Evolutionary conservation across 1,139 yeast species (phyloP).

Genomic region (Kodamaea arcana): DNA sequence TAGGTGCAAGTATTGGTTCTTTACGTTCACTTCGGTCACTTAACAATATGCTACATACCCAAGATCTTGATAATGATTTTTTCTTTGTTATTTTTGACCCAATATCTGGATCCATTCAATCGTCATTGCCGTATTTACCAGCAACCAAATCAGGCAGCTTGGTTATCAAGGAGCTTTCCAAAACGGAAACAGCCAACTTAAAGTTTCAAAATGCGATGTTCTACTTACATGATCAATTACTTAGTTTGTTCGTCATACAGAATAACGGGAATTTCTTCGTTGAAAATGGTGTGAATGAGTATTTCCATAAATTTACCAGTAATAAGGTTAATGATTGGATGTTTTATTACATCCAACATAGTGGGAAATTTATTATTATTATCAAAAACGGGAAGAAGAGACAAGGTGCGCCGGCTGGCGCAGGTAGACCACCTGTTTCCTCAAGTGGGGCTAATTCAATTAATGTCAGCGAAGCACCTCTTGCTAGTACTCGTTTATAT

Average conservation of each 20-base stretch:
- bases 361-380: slow-evolving; percentile 30
- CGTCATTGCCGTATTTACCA: slow-evolving; percentile 41
- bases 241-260: slow-evolving; percentile 27
- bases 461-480: neutral
- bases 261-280: slow-evolving; percentile 22
- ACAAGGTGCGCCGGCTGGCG: slow-evolving; percentile 2
- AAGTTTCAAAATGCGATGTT: slow-evolving; percentile 29
- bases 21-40: slow-evolving; percentile 21
- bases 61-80: slow-evolving; percentile 31
- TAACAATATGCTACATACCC: slow-evolving; percentile 13
- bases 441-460: slow-evolving; percentile 1
- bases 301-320: slow-evolving; percentile 41
- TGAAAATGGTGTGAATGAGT: slow-evolving; percentile 25
- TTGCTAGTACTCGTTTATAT: slow-evolving; percentile 12
- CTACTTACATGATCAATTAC: slow-evolving; percentile 39
- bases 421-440: neutral
- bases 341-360: slow-evolving; percentile 36
- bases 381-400: slow-evolving; percentile 27
- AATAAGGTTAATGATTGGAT: slow-evolving; percentile 42
- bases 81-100: slow-evolving; percentile 35
- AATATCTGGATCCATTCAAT: slow-evolving; percentile 23
- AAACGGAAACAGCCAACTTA: slow-evolving; percentile 6
- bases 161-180: slow-evolving; percentile 11
- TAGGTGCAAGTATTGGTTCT: slow-evolving; percentile 24
- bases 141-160: slow-evolving; percentile 7